A percentile compares a stretch with the other conserved stretches of the same genome.
phyloP scores from a whole-genome alignment of 176 grass and related monocot species.

The Oryza longistaminata region DNA sequence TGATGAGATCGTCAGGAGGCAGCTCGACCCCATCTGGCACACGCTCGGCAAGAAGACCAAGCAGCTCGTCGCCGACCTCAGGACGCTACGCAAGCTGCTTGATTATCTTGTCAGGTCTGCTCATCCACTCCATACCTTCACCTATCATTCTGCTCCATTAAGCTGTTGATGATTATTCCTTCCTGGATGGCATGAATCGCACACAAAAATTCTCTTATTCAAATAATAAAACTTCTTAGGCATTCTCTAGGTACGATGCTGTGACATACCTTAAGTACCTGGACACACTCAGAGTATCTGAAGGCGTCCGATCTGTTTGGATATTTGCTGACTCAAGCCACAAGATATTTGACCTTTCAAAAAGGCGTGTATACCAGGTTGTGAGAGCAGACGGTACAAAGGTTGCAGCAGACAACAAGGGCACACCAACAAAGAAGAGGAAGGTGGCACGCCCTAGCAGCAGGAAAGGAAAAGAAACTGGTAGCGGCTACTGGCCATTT shows the following conservation, averaged over 20 bases:
- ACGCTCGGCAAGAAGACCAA: conserved; percentile 98
- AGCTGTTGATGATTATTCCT: background rate
- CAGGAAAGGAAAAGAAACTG: conserved; percentile 62
- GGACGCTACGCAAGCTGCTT: conserved; percentile 88
- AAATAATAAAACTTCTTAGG: background rate
- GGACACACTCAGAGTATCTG: conserved; percentile 87
- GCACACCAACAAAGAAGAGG: conserved; percentile 68
- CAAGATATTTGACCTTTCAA: conserved; percentile 92
- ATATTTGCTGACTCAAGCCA: conserved; percentile 95
- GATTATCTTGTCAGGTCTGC: conserved; percentile 87
- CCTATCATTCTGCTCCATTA: background rate
- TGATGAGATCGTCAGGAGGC: conserved; percentile 86
- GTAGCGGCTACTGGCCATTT: conserved; percentile 36
- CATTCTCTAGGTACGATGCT: conserved; percentile 70
- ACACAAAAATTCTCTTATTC: background rate
- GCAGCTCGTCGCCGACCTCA: conserved; percentile 93
- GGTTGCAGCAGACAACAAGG: conserved; percentile 43
- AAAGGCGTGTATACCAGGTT: conserved; percentile 86
- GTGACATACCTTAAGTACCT: conserved; percentile 95
- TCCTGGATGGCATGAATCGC: background rate
- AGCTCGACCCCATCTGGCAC: conserved; percentile 96
- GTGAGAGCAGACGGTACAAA: conserved; percentile 64
- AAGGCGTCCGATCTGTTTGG: conserved; percentile 96
- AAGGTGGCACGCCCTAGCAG: conserved; percentile 34
- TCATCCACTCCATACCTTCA: background rate